Percentiles rank a stretch among this genome's conserved stretches.
Conservation (phyloP, 805 yeast species). For the Danielia reshetovae region DNA sequence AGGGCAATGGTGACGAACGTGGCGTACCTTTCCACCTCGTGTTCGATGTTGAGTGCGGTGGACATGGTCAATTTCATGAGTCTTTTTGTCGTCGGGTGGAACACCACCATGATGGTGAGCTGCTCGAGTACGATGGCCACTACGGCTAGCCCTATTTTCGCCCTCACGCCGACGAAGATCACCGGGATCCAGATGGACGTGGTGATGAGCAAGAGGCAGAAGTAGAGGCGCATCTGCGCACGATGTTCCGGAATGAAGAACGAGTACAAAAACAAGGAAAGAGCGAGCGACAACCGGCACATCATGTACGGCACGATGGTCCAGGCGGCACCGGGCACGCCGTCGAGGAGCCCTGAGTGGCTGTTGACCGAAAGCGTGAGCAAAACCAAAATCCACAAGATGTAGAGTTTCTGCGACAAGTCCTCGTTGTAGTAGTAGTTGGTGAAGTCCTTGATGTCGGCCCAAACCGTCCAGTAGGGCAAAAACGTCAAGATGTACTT, state of each 20-base stretch:
- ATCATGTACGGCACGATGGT: slow-evolving; percentile 47
- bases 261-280: slow-evolving; percentile 36
- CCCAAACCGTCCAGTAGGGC: slow-evolving; percentile 64
- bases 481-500: slow-evolving; percentile 48
- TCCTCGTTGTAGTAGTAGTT: slow-evolving; percentile 63
- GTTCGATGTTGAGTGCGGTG: slow-evolving; percentile 63
- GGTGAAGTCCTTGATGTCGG: slow-evolving; percentile 60
- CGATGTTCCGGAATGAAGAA: slow-evolving; percentile 47
- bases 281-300: slow-evolving; percentile 39
- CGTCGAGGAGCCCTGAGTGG: slow-evolving; percentile 35
- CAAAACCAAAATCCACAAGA: slow-evolving; percentile 50
- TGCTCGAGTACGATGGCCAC: slow-evolving; percentile 42
- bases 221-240: slow-evolving; percentile 44
- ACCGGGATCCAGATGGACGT: slow-evolving; percentile 49
- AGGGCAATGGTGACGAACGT: slow-evolving; percentile 61
- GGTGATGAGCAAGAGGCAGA: slow-evolving; percentile 27
- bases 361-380: slow-evolving; percentile 50
- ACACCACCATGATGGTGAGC: slow-evolving; percentile 28
- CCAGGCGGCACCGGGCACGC: slow-evolving; percentile 35
- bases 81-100: slow-evolving; percentile 47
- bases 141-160: slow-evolving; percentile 43
- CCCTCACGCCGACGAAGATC: slow-evolving; percentile 44
- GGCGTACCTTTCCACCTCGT: slow-evolving; percentile 58
- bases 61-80: slow-evolving; percentile 42
- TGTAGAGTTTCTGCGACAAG: slow-evolving; percentile 47